Percentiles rank a stretch among this genome's conserved stretches.
phyloP scores from a whole-genome alignment of 108 stramenopile species.

The Cyclotella kingstonii region DNA sequence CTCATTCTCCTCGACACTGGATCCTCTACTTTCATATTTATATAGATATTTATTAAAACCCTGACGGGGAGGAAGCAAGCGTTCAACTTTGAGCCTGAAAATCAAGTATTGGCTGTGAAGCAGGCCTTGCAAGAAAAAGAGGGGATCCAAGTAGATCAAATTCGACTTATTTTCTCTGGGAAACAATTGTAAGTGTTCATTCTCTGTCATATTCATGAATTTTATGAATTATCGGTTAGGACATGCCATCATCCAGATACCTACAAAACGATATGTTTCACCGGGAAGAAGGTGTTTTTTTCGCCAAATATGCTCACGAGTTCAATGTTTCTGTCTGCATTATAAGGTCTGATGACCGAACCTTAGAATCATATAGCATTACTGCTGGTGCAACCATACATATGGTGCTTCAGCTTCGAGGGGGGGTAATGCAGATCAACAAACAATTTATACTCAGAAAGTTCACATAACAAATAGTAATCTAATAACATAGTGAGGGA shows the following conservation, averaged over 20 bases:
- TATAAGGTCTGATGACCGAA: conserved; percentile 81
- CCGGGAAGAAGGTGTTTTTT: too few relatives aligned
- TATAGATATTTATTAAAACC: conserved; percentile 95
- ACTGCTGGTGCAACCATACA: conserved; percentile 97
- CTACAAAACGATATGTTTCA: too few relatives aligned
- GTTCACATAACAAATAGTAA: too few relatives aligned
- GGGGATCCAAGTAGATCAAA: conserved; percentile 97
- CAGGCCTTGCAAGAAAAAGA: conserved; percentile 98
- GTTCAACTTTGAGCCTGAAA: conserved; percentile 95
- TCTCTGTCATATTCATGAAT: too few relatives aligned
- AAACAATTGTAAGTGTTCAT: conserved; percentile 89
- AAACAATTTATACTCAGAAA: too few relatives aligned
- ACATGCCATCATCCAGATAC: too few relatives aligned
- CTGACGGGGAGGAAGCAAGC: conserved; percentile 94
- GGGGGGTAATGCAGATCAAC: too few relatives aligned
- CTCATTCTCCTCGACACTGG: background rate
- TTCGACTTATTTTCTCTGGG: conserved; percentile 97
- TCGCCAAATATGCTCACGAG: background rate
- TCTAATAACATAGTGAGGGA: too few relatives aligned
- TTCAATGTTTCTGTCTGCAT: background rate
- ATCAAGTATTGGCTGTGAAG: conserved; percentile 93
- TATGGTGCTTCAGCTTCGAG: conserved; percentile 99
- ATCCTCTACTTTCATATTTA: background rate
- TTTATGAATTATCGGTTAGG: too few relatives aligned
- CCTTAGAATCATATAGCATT: conserved; percentile 92